Base-by-base conservation (phyloP, 108 stramenopile species). In the Fragilaria crotonensis region DNA sequence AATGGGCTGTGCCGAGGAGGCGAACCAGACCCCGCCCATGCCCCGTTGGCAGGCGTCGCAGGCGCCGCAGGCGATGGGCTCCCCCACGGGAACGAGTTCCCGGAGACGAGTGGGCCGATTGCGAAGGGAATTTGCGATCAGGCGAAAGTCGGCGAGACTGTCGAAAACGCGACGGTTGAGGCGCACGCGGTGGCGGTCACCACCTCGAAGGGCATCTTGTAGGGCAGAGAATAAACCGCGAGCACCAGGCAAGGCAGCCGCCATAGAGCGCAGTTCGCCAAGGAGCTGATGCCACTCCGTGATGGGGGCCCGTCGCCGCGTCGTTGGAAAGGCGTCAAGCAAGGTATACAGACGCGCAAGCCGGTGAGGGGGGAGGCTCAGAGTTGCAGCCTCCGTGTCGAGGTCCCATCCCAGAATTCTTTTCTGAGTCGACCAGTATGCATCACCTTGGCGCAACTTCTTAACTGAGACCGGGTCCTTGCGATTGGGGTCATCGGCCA, bases 81-180 rank as follows among this genome's bases (percentile, higher is more conserved):
- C 72, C 21, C 20, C 52, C 5, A 62, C 44, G 1, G 73, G 73
- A 5, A 79, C 62, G 0, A 79, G 25, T 62, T 79, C 78, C 0
- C 62, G 54, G n/a, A 79, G 52, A 4, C 66, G 62, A 0, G 73
- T 79, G 0, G 73, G 73, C 0, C 64, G 54, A 18, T 62, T 30
- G 0, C 33, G 4, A 18, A 75, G 18, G 25, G 57, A 28, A 1
- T 22, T 1, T 2, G 63, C 63, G 21, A 75, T 0, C 68, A 63
- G 70, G 0, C 59, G 52, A 48, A 70, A 75, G 18, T 70, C 73
- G 18, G 61, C 57, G 5, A 75, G 59, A 0, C 60, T 57, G 21
- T 65, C 55, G 30, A 70, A 54, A 5, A 67, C 71, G 25, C 57
- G 62, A 32, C 54, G 48, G 29, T 46, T 36, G 5, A 72, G 3